phyloP scores from a whole-genome alignment of 768 basidiomycete genomes.

The Candolleomyces efflorescens region DNA sequence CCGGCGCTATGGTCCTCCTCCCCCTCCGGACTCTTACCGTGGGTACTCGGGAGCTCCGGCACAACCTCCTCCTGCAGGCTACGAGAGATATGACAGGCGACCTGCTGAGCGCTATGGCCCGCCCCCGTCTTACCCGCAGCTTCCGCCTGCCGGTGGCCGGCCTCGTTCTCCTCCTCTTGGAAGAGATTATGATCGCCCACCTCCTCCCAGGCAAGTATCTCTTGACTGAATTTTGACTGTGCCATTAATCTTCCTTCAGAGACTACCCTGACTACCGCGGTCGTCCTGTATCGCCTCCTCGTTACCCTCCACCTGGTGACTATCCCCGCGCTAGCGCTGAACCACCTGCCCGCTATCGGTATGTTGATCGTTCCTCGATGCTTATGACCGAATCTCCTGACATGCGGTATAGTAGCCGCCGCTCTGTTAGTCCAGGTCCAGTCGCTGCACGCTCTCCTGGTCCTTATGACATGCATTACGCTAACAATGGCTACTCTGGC shows the following conservation, averaged over 20 bases:
- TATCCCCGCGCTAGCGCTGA: conserved; percentile 48
- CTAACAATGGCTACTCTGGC: conserved; percentile 46
- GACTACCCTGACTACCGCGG: conserved; percentile 58
- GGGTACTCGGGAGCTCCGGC: conserved; percentile 45
- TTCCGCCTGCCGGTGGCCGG: conserved; percentile 50
- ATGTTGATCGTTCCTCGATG: conserved; percentile 4
- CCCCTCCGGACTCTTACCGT: conserved; percentile 49
- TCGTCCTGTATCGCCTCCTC: conserved; percentile 50
- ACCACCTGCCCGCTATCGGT: conserved; percentile 45
- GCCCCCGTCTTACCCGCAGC: conserved; percentile 36
- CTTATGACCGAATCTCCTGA: not conserved
- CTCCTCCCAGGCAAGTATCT: conserved; percentile 47
- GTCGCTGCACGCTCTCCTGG: conserved; percentile 42
- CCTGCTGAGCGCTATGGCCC: conserved; percentile 41
- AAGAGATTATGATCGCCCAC: conserved; percentile 59
- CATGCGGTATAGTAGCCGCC: conserved; percentile 70
- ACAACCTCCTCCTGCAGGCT: conserved; percentile 43
- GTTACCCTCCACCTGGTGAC: conserved; percentile 38
- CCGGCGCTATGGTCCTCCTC: conserved; percentile 53
- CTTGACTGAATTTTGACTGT: not conserved
- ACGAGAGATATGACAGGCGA: conserved; percentile 62
- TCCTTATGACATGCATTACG: conserved; percentile 51
- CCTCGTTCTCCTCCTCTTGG: conserved; percentile 50
- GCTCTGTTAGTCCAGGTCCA: conserved; percentile 71
- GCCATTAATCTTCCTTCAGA: not conserved